Percentiles rank a stretch among this genome's conserved stretches.
These are phyloP conservation scores for Ceratobasidium theobromae DNA, from an alignment of 1,284 basidiomycete species.

Conservation along the genomic window DNA sequence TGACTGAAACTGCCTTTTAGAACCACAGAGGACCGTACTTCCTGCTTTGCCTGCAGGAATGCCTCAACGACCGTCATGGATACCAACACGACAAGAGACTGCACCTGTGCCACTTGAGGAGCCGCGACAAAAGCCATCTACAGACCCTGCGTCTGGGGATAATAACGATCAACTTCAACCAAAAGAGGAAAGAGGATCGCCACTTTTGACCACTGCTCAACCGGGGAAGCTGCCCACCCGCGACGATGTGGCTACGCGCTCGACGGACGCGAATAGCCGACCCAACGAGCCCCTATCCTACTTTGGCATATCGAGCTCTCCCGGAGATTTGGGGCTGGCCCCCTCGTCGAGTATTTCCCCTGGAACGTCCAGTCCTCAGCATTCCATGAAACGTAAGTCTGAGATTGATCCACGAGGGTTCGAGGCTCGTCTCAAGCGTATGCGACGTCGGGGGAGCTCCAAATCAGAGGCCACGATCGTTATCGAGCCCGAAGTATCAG, in stretches of 20 bases:
- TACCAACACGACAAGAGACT: neutral
- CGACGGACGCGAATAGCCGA: too few species aligned
- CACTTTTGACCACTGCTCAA: too few species aligned
- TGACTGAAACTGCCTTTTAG: too few species aligned
- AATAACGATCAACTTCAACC: neutral
- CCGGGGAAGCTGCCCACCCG: too few species aligned
- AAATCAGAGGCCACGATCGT: neutral
- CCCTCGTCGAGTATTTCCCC: neutral
- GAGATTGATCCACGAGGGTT: constrained; percentile 15
- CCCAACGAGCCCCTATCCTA: neutral
- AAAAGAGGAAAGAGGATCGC: neutral
- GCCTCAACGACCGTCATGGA: neutral
- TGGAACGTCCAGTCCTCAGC: neutral
- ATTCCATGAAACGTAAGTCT: constrained; percentile 11
- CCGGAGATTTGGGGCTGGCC: neutral
- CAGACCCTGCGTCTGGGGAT: too few species aligned
- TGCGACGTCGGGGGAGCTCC: neutral
- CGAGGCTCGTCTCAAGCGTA: constrained; percentile 1
- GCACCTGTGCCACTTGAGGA: neutral
- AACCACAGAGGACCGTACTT: too few species aligned
- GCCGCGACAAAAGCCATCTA: neutral
- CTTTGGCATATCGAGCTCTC: neutral
- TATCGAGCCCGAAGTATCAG: neutral
- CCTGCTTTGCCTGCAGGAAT: neutral
- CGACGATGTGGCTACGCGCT: too few species aligned